These are phyloP conservation scores for Suillus americanus DNA, from an alignment of 768 basidiomycete genomes.

Conservation along the genomic window DNA sequence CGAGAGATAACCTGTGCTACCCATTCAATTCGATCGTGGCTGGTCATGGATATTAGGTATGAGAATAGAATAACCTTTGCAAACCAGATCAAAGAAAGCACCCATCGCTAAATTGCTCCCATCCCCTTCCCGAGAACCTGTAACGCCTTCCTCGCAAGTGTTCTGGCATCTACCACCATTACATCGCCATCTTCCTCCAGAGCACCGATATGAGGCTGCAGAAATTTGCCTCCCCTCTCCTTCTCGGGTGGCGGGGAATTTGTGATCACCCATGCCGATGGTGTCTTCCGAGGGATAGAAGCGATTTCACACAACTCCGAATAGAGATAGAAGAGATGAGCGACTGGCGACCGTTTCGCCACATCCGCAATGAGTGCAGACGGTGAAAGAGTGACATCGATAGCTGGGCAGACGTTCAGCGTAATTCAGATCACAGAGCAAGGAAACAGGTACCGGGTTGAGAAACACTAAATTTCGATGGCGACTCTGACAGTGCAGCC, in stretches of 20 bases:
- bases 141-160: conserved; percentile 65
- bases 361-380: conserved; percentile 65
- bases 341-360: conserved; percentile 70
- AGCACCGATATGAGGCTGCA: conserved; percentile 22
- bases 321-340: conserved; percentile 90
- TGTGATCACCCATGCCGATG: conserved; percentile 60
- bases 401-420: conserved; percentile 20
- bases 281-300: conserved; percentile 65
- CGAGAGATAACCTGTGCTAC: neutral
- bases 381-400: conserved; percentile 47
- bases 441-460: conserved; percentile 53
- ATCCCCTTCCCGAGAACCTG: conserved; percentile 73
- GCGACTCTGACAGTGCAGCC: conserved; percentile 70
- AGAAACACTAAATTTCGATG: conserved; percentile 49
- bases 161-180: conserved; percentile 62
- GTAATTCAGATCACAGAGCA: neutral
- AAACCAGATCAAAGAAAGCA: neutral
- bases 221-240: conserved; percentile 12
- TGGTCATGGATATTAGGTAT: neutral
- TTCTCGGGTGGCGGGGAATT: conserved; percentile 4
- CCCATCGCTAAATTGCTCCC: conserved; percentile 39
- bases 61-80: neutral
- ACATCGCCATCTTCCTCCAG: conserved; percentile 21
- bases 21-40: neutral
- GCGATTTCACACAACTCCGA: conserved; percentile 75